Conservation (phyloP, 352 stramenopile species). For the Achlya hypogyna region DNA sequence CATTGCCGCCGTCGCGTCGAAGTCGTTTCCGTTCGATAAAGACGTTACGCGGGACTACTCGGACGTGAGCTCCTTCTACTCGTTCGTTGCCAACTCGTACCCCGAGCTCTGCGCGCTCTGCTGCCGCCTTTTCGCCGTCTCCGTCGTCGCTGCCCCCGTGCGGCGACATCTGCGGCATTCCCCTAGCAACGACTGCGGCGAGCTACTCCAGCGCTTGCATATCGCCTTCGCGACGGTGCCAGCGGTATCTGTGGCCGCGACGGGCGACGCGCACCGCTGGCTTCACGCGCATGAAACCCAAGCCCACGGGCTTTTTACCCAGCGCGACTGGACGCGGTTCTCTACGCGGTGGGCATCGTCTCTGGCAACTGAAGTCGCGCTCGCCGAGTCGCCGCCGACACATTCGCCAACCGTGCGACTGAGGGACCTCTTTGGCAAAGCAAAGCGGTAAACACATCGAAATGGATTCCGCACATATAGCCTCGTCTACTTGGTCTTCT, state of each 20-base stretch:
- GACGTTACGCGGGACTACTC: slow-evolving; percentile 65
- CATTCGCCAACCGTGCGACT: neutral
- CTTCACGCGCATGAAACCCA: slow-evolving; percentile 12
- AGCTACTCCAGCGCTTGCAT: slow-evolving; percentile 53
- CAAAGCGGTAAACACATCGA: neutral
- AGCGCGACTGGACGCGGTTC: neutral
- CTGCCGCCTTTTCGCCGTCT: slow-evolving; percentile 62
- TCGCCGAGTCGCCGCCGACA: neutral
- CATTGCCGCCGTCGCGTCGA: slow-evolving; percentile 49
- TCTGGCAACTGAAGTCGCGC: neutral
- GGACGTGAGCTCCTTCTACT: slow-evolving; percentile 79
- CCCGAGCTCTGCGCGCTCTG: slow-evolving; percentile 71
- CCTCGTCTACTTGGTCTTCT: slow-evolving; percentile 40
- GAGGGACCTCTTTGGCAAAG: neutral
- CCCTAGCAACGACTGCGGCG: slow-evolving; percentile 35
- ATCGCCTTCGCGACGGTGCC: slow-evolving; percentile 39
- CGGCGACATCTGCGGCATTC: slow-evolving; percentile 40
- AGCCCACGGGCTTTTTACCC: neutral
- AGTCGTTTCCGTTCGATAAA: slow-evolving; percentile 62
- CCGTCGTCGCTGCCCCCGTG: slow-evolving; percentile 47
- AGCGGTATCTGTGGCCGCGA: neutral
- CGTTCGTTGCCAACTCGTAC: slow-evolving; percentile 69
- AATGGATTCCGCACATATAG: neutral
- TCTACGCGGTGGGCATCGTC: neutral
- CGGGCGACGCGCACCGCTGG: neutral